A percentile compares a stretch with the other conserved stretches of the same genome.
phyloP scores from a whole-genome alignment of 192 early-diverging fungal genomes.

The Globomyces pollinis-pini region DNA sequence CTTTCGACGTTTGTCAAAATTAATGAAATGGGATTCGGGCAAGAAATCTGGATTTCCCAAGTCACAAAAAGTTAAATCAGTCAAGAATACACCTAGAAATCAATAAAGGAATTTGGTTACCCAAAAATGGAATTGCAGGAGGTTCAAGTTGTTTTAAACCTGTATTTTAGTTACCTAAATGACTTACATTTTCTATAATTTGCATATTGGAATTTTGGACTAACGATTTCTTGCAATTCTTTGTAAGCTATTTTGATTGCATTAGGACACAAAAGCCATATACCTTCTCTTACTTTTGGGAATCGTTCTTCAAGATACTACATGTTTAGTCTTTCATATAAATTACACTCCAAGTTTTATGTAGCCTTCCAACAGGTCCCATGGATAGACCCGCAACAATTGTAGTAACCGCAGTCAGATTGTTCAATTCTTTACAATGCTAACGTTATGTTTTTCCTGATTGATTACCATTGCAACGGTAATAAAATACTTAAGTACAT shows the following conservation, averaged over 20 bases:
- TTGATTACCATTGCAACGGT: constrained; percentile 33
- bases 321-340: too few relatives aligned
- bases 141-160: constrained; percentile 41
- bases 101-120: too few relatives aligned
- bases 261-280: too few relatives aligned
- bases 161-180: too few relatives aligned
- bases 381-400: constrained; percentile 45
- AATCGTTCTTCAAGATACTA: constrained; percentile 35
- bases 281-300: constrained; percentile 22
- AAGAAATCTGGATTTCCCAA: constrained; percentile 45
- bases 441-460: constrained; percentile 19
- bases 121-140: constrained; percentile 45
- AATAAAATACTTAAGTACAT: constrained; percentile 34
- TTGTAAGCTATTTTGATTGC: constrained; percentile 21
- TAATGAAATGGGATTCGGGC: constrained; percentile 41
- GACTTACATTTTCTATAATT: constrained; percentile 50
- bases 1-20: constrained; percentile 55
- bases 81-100: constrained; percentile 49
- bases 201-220: constrained; percentile 48
- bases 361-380: constrained; percentile 42
- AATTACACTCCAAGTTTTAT: constrained; percentile 51
- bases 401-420: constrained; percentile 50
- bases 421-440: constrained; percentile 48
- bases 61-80: constrained; percentile 50
- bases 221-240: constrained; percentile 30